A percentile compares a stretch with the other conserved stretches of the same genome.
These are phyloP conservation scores for Penicillium frequentans DNA, from an alignment of 2,329 filamentous ascomycete genomes.

Conservation along the genomic window DNA sequence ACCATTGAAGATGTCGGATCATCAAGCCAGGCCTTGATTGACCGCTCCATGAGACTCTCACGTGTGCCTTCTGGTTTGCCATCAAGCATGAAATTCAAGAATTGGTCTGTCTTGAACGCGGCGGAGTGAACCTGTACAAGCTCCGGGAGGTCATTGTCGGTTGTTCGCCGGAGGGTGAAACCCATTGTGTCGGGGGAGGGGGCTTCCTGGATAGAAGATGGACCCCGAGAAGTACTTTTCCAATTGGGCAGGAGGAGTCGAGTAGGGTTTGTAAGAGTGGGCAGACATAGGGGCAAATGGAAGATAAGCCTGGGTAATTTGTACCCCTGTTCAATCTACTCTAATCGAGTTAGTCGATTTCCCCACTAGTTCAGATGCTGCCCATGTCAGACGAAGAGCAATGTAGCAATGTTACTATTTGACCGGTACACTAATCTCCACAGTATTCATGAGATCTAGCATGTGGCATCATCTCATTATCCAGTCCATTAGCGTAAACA, in stretches of 20 bases:
- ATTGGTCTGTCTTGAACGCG: neutral
- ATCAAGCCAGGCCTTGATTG: neutral
- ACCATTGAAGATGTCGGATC: neutral
- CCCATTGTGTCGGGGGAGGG: neutral
- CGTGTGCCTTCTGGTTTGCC: neutral
- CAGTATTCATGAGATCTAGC: neutral
- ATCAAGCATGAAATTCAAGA: neutral
- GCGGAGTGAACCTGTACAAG: neutral
- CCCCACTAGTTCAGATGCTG: neutral
- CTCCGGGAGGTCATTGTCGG: neutral
- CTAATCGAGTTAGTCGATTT: neutral
- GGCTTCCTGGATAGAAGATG: neutral
- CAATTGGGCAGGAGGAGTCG: neutral
- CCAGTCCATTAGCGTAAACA: neutral
- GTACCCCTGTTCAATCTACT: neutral
- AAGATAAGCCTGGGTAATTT: neutral
- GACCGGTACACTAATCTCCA: neutral
- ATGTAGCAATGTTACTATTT: neutral
- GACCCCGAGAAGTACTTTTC: neutral
- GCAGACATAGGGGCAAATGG: neutral
- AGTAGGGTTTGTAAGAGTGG: neutral
- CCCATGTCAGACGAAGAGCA: neutral
- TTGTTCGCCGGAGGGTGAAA: neutral
- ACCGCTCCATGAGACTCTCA: neutral
- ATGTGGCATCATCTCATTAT: neutral